Base-by-base conservation (phyloP, 768 basidiomycete species). In the Lentinula sp. region DNA sequence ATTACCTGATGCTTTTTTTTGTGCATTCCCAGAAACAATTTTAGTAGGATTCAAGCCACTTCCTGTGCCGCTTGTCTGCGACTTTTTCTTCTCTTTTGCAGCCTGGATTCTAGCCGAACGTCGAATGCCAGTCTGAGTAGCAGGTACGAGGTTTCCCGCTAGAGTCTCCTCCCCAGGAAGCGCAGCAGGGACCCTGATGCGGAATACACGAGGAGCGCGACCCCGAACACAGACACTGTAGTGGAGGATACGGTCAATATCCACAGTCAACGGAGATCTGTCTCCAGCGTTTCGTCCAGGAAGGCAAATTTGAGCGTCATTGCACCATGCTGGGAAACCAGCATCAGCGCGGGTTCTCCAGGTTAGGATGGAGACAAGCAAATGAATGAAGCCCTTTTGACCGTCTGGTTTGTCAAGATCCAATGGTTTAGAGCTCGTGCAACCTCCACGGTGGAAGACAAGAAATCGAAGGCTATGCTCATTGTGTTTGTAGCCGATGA, bases 301-400 rank as follows among this genome's bases (percentile, higher is more conserved):
- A 16, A 65, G 13, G 18, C 35, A 46, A 35, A 59, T 21, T 16
- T 54, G 49, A 8, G 10, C 60, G 5, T 53, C 56, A 21, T 64
- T 63, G 16, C 31, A 61, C 37, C 50, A 61, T 16, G 59, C 59
- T 1, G 59, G 50, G 11, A 65, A 59, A 1, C 64, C 66, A 15
- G 64, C 62, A 37, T 64, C 48, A 5, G 35, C 50, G 9, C 57
- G 58, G 2, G 46, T 55, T 5, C 49, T 16, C 64, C 66, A 65
- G 15, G 55, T 37, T 3, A 64, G 50, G 8, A 67, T 18, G 21
- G 66, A 50, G 23, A 64, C 50, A 13, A 64, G 16, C 8, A 65
- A 4, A 0, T 55, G 55, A 3, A 62, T 43, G 18, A 60, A 40
- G 4, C 48, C 59, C 31, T 37, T 9, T 16, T 59, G 61, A 31